phyloP scores from a whole-genome alignment of 768 basidiomycete genomes.

The Suillus subalutaceus region DNA sequence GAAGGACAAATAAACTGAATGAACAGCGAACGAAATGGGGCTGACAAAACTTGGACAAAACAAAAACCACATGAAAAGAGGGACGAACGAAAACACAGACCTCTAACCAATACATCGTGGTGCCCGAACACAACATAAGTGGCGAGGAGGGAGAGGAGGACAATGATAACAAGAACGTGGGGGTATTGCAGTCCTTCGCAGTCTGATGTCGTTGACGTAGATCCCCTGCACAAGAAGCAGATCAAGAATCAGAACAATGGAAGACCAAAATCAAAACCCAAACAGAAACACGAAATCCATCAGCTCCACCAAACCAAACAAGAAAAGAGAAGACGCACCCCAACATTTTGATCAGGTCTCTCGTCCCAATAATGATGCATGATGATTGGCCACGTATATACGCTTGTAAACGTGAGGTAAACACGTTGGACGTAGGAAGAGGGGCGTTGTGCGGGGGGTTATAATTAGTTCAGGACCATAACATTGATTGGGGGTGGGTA shows the following conservation, averaged over 20 bases:
- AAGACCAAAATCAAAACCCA: not conserved
- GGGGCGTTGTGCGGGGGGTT: slow-evolving; percentile 54
- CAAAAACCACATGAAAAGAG: not conserved
- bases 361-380: slow-evolving; percentile 75
- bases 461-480: not conserved
- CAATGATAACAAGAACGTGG: slow-evolving; percentile 52
- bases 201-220: slow-evolving; percentile 37
- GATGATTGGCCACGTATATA: slow-evolving; percentile 96
- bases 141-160: slow-evolving; percentile 57
- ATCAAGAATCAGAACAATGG: not conserved
- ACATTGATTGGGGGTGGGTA: not conserved
- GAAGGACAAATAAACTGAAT: not conserved
- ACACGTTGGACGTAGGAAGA: slow-evolving; percentile 67
- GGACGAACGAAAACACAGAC: slow-evolving; percentile 42
- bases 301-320: not conserved
- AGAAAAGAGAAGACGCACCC: slow-evolving; percentile 37
- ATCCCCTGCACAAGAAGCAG: not conserved
- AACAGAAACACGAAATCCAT: not conserved
- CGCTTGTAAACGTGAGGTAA: slow-evolving; percentile 90
- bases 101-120: slow-evolving; percentile 63
- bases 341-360: slow-evolving; percentile 37
- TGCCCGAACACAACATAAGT: slow-evolving; percentile 64
- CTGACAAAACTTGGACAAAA: not conserved
- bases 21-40: not conserved
- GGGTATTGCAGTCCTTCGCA: slow-evolving; percentile 56